phyloP scores from a whole-genome alignment of 192 early-diverging fungal species.

The Ambispora gerdemannii region DNA sequence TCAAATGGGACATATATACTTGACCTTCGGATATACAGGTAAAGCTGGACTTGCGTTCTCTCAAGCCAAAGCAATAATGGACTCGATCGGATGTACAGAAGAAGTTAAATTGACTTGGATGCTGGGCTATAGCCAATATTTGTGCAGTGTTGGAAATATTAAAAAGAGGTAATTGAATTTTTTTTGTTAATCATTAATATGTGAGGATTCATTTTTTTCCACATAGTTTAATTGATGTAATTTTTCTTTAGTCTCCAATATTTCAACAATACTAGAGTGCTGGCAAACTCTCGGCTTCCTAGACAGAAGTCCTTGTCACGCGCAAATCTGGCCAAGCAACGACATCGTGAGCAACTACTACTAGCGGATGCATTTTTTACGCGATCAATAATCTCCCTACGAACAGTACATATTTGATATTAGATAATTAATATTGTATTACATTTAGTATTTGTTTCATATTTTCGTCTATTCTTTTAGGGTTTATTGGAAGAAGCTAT shows the following conservation, averaged over 20 bases:
- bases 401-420: no score
- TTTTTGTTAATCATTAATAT: conserved; percentile 34
- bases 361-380: conserved; percentile 42
- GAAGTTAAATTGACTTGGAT: conserved; percentile 43
- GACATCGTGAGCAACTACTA: conserved; percentile 29
- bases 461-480: conserved; percentile 16
- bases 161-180: conserved; percentile 48
- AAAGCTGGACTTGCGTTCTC: conserved; percentile 60
- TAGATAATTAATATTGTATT: no score
- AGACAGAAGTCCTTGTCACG: background rate
- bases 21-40: conserved; percentile 69
- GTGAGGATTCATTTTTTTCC: background rate
- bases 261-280: background rate
- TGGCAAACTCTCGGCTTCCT: background rate
- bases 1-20: conserved; percentile 55
- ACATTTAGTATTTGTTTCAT: no score
- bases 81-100: conserved; percentile 2
- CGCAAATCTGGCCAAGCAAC: conserved; percentile 13
- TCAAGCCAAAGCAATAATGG: conserved; percentile 44
- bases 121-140: conserved; percentile 57
- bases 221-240: background rate
- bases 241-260: conserved; percentile 1
- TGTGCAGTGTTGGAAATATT: conserved; percentile 55
- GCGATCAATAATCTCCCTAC: conserved; percentile 36
- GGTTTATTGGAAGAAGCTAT: conserved; percentile 46